Evolutionary conservation across 2,329 filamentous ascomycete species (phyloP), one percentile per base, ranked within the genome.

Genomic region (Colletotrichum sp.): DNA sequence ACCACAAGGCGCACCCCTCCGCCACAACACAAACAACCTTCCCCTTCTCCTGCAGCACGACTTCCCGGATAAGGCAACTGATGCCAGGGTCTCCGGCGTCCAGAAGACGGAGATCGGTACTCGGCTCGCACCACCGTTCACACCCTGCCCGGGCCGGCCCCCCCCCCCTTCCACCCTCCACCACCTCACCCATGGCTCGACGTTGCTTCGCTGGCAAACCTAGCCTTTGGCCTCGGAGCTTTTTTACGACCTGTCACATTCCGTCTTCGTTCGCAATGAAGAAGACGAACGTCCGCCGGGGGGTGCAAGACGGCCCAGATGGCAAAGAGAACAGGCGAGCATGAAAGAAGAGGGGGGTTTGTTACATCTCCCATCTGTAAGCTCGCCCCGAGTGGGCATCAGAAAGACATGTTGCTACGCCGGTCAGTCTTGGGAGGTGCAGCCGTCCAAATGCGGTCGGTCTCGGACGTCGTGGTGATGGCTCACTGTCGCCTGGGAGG

Each of bases 91-190:
- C 61, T 73, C 71, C 74, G 34, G 60, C 58, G 18, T 55, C 26
- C 12, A 61, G 52, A 73, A 32, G 21, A 75, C 60, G 55, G 66
- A 65, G 74, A 75, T 75, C 74, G 74, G 74, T 66, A 75, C 58
- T 75, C 74, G 74, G 74, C 58, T 76, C 71, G 71, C 60, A 70
- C 55, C 60, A 70, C 55, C 58, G 43, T 56, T 66, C 74, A 70
- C 70, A 70, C 71, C 65, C 71, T 61, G 30, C 58, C 74, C 48
- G 71, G 60, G 43, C 68, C 71, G 60, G 48, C 13, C 60, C 71
- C 52, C 13, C 60, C 71, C 52, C 58, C 67, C 36, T n/a, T 56
- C 34, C 67, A 36, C 48, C 66, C 52, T 43, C 48, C 61, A 58
- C 55, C 55, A 58, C 21, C 55, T 24, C 55, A 28, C 55, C 55